Evolutionary conservation across 2,329 filamentous ascomycete species (phyloP).

Genomic region (Penicillium sp.): DNA sequence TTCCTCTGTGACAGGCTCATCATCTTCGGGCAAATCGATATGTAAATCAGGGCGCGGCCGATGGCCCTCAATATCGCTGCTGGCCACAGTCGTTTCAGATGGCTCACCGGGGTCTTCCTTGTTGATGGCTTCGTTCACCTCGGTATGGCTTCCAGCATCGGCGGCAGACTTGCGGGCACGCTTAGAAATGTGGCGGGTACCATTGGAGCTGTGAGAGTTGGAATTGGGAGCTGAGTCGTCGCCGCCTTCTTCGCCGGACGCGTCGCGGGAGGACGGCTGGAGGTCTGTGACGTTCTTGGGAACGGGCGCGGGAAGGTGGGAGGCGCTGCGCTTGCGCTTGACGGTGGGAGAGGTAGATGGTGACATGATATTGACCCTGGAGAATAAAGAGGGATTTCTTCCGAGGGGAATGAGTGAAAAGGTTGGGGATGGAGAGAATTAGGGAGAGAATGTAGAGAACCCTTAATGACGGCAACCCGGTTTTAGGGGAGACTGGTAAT

Average conservation of each 20-base stretch:
- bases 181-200: constrained; percentile 61
- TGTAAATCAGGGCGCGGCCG: constrained; percentile 53
- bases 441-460: constrained; percentile 12
- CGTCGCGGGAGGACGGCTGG: constrained; percentile 74
- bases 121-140: constrained; percentile 36
- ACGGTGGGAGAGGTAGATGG: constrained; percentile 56
- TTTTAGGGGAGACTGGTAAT: constrained; percentile 10
- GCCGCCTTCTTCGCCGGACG: constrained; percentile 71
- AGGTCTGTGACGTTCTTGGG: constrained; percentile 56
- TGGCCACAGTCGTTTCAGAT: constrained; percentile 67
- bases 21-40: constrained; percentile 40
- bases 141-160: constrained; percentile 22
- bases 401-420: constrained; percentile 6
- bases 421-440: background rate
- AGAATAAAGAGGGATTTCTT: constrained; percentile 9
- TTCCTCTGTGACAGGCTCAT: constrained; percentile 33
- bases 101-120: constrained; percentile 64
- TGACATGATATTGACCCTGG: constrained; percentile 47
- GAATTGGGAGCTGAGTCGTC: constrained; percentile 62
- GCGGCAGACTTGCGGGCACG: constrained; percentile 62
- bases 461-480: constrained; percentile 12
- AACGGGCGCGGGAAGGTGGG: constrained; percentile 46
- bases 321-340: constrained; percentile 75
- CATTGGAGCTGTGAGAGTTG: background rate
- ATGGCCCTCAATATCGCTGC: constrained; percentile 64